Percentiles rank a stretch among this genome's conserved stretches.
phyloP scores from a whole-genome alignment of 495 filamentous ascomycete genomes.

The Pyrenopolyporus hunteri region DNA sequence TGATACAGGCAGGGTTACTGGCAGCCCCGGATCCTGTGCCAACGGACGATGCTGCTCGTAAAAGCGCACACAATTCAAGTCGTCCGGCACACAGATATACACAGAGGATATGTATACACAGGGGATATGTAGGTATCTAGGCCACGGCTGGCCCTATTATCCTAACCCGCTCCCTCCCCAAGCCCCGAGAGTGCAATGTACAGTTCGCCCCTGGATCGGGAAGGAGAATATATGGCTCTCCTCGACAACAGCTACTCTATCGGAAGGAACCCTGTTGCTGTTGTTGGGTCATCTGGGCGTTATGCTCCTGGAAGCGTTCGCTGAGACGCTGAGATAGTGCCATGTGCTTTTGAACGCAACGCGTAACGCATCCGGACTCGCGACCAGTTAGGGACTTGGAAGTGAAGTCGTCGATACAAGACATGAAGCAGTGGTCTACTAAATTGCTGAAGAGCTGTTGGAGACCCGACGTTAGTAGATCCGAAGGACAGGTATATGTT shows the following conservation, averaged over 20 bases:
- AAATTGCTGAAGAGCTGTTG: slow-evolving; percentile 93
- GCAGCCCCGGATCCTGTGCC: background rate
- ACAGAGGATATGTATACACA: too few relatives aligned
- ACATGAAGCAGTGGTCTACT: slow-evolving; percentile 92
- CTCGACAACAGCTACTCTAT: slow-evolving; percentile 2
- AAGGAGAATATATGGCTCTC: background rate
- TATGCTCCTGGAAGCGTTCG: slow-evolving; percentile 93
- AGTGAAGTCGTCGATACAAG: slow-evolving; percentile 98
- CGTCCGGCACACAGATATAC: too few relatives aligned
- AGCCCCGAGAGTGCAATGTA: slow-evolving; percentile 1
- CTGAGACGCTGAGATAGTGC: slow-evolving; percentile 84
- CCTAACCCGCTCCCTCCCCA: background rate
- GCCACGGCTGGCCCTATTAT: too few relatives aligned
- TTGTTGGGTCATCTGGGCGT: slow-evolving; percentile 79
- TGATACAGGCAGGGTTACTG: slow-evolving; percentile 23
- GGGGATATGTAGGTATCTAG: too few relatives aligned
- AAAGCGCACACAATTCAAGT: background rate
- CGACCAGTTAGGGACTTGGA: slow-evolving; percentile 86
- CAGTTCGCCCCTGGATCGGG: background rate
- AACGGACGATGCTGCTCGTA: background rate
- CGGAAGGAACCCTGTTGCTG: slow-evolving; percentile 40
- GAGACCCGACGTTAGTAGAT: slow-evolving; percentile 7
- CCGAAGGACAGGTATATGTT: background rate
- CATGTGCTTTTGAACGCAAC: slow-evolving; percentile 94
- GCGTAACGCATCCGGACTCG: slow-evolving; percentile 88